Evolutionary conservation across 2,329 filamentous ascomycete species (phyloP).

Genomic region (Fusarium goolgardi): DNA sequence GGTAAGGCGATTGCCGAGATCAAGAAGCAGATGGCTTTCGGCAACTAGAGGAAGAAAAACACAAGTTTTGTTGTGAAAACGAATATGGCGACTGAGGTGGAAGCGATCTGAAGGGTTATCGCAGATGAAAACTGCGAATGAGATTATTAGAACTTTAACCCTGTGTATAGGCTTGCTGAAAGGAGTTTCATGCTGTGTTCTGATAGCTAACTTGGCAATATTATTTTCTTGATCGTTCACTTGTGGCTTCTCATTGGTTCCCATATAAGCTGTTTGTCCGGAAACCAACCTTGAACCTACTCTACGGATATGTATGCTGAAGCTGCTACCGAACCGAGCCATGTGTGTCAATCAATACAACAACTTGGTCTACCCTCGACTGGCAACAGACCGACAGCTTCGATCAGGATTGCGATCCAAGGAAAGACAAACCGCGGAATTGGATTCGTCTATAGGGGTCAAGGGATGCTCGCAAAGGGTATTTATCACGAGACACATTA

Average conservation of each 20-base stretch:
- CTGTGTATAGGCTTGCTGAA: conserved; percentile 47
- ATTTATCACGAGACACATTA: neutral
- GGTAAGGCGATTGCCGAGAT: conserved; percentile 96
- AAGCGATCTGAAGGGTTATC: conserved; percentile 38
- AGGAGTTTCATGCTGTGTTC: conserved; percentile 46
- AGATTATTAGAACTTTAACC: conserved; percentile 46
- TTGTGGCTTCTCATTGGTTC: neutral
- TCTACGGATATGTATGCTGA: neutral
- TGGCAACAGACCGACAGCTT: neutral
- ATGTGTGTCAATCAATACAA: neutral
- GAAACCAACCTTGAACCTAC: neutral
- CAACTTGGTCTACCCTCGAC: neutral
- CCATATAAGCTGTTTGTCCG: neutral
- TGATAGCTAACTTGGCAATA: conserved; percentile 46
- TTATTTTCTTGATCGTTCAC: conserved; percentile 44
- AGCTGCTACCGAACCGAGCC: neutral
- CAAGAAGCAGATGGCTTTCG: conserved; percentile 92
- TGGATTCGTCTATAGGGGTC: neutral
- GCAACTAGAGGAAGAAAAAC: conserved; percentile 41
- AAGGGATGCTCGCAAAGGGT: neutral
- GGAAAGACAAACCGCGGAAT: neutral
- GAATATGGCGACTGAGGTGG: conserved; percentile 34
- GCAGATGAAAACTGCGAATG: conserved; percentile 38
- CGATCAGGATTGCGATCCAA: neutral
- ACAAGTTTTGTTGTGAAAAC: conserved; percentile 22